Percentiles rank a stretch among this genome's conserved stretches.
These are phyloP conservation scores for Coemansia sp. DNA, from an alignment of 192 early-diverging fungal species.

Conservation along the genomic window DNA sequence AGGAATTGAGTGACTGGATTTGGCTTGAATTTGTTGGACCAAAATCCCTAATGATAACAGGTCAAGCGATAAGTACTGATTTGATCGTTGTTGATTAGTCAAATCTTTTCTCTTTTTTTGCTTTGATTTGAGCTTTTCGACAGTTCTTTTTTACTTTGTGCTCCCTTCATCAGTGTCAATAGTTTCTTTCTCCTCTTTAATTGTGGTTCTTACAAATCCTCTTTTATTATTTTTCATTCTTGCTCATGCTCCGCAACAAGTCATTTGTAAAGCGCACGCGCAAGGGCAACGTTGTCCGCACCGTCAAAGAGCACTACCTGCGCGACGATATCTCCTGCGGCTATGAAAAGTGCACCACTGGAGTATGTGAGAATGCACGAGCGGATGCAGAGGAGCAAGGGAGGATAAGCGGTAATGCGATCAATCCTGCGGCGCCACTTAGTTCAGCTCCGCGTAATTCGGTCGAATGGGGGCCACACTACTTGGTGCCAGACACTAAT, in stretches of 20 bases:
- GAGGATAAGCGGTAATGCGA: not conserved
- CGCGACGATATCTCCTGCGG: slow-evolving; percentile 92
- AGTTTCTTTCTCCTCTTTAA: not conserved
- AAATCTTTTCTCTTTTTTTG: not conserved
- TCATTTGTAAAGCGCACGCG: slow-evolving; percentile 88
- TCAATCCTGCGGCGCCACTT: slow-evolving; percentile 35
- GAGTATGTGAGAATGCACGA: slow-evolving; percentile 29
- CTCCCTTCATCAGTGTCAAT: not conserved
- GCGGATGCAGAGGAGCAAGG: slow-evolving; percentile 19
- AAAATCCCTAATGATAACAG: no score
- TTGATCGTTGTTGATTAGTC: not conserved
- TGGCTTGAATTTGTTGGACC: no score
- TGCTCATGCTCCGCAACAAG: slow-evolving; percentile 70
- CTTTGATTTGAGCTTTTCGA: not conserved
- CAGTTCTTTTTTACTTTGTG: not conserved
- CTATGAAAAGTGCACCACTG: slow-evolving; percentile 25
- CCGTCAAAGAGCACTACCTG: slow-evolving; percentile 95
- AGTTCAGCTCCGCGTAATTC: slow-evolving; percentile 57
- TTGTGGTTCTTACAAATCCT: not conserved
- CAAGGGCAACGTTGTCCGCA: slow-evolving; percentile 88
- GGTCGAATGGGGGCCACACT: slow-evolving; percentile 62
- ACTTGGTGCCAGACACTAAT: slow-evolving; percentile 94
- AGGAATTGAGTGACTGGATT: not conserved
- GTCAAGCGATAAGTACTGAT: not conserved
- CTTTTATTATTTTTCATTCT: not conserved